Conservation (phyloP, 2,329 filamentous ascomycete genomes). For the Colletotrichum tabaci region DNA sequence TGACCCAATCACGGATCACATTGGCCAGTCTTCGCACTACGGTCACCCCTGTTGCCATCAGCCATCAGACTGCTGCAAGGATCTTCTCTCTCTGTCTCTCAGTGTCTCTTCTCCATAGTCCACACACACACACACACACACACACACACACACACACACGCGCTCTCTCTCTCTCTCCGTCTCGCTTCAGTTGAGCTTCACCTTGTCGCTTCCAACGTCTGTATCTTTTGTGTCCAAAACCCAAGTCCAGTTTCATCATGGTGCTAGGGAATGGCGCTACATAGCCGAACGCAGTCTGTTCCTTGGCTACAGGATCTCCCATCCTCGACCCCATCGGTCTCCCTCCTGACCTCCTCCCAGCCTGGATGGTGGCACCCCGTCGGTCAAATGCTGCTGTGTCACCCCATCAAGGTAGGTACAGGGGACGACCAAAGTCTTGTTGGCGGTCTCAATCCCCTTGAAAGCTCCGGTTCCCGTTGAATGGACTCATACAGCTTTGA, state of each 20-base stretch:
- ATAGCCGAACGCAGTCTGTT: neutral
- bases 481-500: neutral
- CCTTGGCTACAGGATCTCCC: neutral
- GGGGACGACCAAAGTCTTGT: neutral
- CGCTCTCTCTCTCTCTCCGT: neutral
- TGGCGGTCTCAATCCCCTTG: constrained; percentile 1
- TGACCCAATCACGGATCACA: constrained; percentile 37
- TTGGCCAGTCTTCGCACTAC: constrained; percentile 3
- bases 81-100: neutral
- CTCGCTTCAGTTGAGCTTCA: constrained; percentile 16
- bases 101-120: constrained; percentile 16
- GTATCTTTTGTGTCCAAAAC: neutral
- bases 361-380: constrained; percentile 5
- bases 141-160: neutral
- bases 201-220: constrained; percentile 12
- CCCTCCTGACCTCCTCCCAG: neutral
- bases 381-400: constrained; percentile 19
- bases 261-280: neutral
- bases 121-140: neutral
- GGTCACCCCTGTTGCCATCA: constrained; percentile 22
- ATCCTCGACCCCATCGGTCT: constrained; percentile 1
- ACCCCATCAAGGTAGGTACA: constrained; percentile 30
- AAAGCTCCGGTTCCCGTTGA: neutral
- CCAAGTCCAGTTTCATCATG: constrained; percentile 1
- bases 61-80: constrained; percentile 37